Percentiles rank a stretch among this genome's conserved stretches.
Evolutionary conservation across 495 filamentous ascomycete species (phyloP).

Genomic region (Penicillium crystallinum): DNA sequence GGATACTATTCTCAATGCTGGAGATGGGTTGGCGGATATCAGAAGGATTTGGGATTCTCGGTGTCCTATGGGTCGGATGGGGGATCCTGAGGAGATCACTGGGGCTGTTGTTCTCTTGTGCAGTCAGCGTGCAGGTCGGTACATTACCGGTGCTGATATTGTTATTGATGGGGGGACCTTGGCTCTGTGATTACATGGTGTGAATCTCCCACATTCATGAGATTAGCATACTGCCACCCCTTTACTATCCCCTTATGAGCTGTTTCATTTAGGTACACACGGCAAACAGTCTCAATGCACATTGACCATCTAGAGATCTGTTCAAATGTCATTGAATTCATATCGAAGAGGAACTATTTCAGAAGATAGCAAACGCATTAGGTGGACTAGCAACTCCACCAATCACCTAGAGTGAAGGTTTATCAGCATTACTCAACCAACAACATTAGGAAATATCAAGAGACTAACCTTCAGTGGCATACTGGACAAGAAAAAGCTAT

Average conservation of each 20-base stretch:
- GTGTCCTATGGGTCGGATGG: slow-evolving; percentile 70
- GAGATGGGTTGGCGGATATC: slow-evolving; percentile 39
- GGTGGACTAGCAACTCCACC: slow-evolving; percentile 45
- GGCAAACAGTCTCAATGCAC: no score
- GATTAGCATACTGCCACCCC: not conserved
- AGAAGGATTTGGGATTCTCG: slow-evolving; percentile 73
- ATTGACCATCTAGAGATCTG: no score
- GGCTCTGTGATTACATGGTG: slow-evolving; percentile 37
- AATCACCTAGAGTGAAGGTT: slow-evolving; percentile 12
- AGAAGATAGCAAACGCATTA: slow-evolving; percentile 42
- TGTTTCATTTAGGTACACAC: no score
- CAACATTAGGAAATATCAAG: not conserved
- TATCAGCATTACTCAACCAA: slow-evolving; percentile 1
- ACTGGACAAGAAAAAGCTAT: slow-evolving; percentile 50
- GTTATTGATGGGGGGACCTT: slow-evolving; percentile 40
- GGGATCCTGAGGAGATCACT: slow-evolving; percentile 70
- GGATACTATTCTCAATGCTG: slow-evolving; percentile 67
- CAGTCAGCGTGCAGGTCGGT: slow-evolving; percentile 59
- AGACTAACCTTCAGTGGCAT: slow-evolving; percentile 45
- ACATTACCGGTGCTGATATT: slow-evolving; percentile 76
- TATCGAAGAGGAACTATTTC: not conserved
- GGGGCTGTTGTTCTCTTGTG: slow-evolving; percentile 73
- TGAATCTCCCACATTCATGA: not conserved
- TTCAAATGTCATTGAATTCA: no score
- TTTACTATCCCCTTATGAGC: not conserved